Evolutionary conservation across 2,329 filamentous ascomycete genomes (phyloP), one percentile per base, ranked within the genome.

Genomic region (Grosmannia serpens): DNA sequence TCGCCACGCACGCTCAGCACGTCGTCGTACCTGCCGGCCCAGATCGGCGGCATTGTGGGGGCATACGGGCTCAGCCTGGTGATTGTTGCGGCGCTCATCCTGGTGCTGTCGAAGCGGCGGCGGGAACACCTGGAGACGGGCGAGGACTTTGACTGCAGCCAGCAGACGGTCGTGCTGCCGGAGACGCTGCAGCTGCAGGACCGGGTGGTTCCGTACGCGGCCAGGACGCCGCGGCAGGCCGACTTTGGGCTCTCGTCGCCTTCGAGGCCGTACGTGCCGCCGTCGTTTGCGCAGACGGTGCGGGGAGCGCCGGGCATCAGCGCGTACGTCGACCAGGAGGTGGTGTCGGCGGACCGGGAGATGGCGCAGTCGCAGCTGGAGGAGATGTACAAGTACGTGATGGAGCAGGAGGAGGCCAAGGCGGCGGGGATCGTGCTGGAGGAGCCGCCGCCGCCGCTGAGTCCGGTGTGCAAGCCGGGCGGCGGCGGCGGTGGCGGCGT

Each of bases 301-400:
- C 10, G 33, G 59, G 67, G 77, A 54, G 75, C 81, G 58, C 74
- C 81, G 64, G 83, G 83, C 57, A 82, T 85, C 60, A 83, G 89
- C 60, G 80, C 79, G 20, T 84, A 83, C 26, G 88, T 96, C 60
- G 90, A 96, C 70, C 84, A 87, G 60, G 80, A 79, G 60, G 81
- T 96, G 20, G 80, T 96, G 27, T 82, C 86, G 60, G 80, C 82
- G 61, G 89, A 96, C 71, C 83, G 81, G 69, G 78, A 81, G 67
- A 86, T 86, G 75, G 85, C 89, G 62, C 85, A 94, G 70, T 79
- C 86, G 63, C 88, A 96, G 70, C 84, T 96, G 71, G 91, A 96
- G 70, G 84, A 89, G 66, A 84, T 97, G 70, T 97, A 96, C 73
- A 90, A 86, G 62, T 87, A 91, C 64, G 91, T 96, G 63, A 87